Percentiles rank a stretch among this genome's conserved stretches.
Conservation (phyloP, 176 grass and related monocot genomes). For the Paspalum vaginatum region DNA sequence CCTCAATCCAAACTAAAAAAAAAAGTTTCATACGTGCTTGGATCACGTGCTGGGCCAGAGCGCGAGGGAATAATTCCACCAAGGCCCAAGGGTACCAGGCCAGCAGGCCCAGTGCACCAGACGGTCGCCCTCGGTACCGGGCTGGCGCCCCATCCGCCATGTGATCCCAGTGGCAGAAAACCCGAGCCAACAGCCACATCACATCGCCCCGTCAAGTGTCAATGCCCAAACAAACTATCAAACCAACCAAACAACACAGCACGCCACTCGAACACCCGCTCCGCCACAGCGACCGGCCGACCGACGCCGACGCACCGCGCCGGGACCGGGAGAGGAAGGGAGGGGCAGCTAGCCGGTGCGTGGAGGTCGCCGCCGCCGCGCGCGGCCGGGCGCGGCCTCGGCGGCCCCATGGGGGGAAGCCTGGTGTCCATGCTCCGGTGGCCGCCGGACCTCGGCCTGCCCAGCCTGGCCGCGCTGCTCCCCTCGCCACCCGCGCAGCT, state of each 20-base stretch:
- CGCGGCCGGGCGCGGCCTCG: neutral
- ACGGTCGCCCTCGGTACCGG: constrained; percentile 4
- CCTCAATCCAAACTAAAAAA: too few species aligned
- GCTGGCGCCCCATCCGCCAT: neutral
- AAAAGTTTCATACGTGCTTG: too few species aligned
- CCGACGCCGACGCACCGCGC: constrained; percentile 30
- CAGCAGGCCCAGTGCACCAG: neutral
- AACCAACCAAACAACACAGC: neutral
- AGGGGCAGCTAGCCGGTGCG: neutral
- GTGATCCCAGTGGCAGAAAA: constrained; percentile 15
- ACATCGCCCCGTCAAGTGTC: neutral
- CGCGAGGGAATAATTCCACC: too few species aligned
- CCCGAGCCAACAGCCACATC: neutral
- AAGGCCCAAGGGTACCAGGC: neutral
- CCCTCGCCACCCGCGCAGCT: constrained; percentile 28
- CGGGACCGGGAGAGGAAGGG: neutral
- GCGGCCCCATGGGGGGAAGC: constrained; percentile 47
- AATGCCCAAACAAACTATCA: neutral
- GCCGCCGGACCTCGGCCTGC: constrained; percentile 54
- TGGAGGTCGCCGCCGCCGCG: neutral
- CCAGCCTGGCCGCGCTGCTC: constrained; percentile 51
- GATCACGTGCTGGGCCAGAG: too few species aligned
- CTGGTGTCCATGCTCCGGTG: constrained; percentile 71
- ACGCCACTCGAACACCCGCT: neutral
- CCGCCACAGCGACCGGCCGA: neutral